These are phyloP conservation scores for Lichina pygmaea DNA, from an alignment of 495 filamentous ascomycete species.

Conservation along the genomic window DNA sequence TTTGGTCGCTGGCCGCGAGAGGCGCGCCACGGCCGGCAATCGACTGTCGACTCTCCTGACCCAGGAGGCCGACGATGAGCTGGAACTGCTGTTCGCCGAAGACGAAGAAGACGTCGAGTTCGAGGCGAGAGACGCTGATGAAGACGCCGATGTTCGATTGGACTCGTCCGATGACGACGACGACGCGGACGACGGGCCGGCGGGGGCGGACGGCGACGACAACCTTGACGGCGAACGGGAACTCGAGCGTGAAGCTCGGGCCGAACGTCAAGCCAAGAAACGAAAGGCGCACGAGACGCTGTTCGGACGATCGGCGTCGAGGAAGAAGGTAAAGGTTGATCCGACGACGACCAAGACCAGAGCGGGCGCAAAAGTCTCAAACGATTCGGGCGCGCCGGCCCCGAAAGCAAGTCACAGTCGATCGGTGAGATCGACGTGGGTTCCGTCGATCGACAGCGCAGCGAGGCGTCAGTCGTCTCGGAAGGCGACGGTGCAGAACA, in stretches of 20 bases:
- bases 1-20: slow-evolving; percentile 48
- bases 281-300: slow-evolving; percentile 37
- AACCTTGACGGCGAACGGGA: slow-evolving; percentile 42
- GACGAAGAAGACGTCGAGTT: slow-evolving; percentile 71
- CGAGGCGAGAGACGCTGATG: slow-evolving; percentile 26
- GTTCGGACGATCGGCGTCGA: slow-evolving; percentile 19
- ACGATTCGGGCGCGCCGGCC: slow-evolving; percentile 14
- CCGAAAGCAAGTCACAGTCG: slow-evolving; percentile 61
- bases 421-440: slow-evolving; percentile 71
- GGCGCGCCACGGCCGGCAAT: slow-evolving; percentile 66
- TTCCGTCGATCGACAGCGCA: slow-evolving; percentile 51
- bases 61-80: slow-evolving; percentile 36
- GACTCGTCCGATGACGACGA: slow-evolving; percentile 37
- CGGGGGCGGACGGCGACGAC: slow-evolving; percentile 27
- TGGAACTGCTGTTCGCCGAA: slow-evolving; percentile 61
- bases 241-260: slow-evolving; percentile 27
- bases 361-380: neutral
- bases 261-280: slow-evolving; percentile 31
- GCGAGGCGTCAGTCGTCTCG: slow-evolving; percentile 64
- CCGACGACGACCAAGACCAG: slow-evolving; percentile 15
- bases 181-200: slow-evolving; percentile 48
- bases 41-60: slow-evolving; percentile 52
- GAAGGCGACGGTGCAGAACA: slow-evolving; percentile 57
- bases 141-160: slow-evolving; percentile 43
- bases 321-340: slow-evolving; percentile 41